These are phyloP conservation scores for Fistulinella cinereoalba DNA, from an alignment of 1,284 basidiomycete genomes.

Conservation along the genomic window DNA sequence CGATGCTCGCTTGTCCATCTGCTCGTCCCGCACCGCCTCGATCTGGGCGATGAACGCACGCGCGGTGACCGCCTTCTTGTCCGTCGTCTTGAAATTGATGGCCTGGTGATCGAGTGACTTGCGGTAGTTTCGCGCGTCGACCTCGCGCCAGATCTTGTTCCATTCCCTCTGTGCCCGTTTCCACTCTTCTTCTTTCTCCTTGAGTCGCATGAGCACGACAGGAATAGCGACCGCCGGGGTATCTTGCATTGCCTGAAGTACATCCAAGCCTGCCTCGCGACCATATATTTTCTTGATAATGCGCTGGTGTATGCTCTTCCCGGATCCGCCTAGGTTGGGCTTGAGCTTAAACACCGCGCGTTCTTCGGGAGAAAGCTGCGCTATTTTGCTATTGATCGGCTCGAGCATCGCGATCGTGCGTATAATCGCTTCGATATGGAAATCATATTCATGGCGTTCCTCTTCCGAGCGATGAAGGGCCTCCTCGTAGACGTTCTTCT, in stretches of 20 bases:
- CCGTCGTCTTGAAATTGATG: constrained; percentile 85
- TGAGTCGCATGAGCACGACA: constrained; percentile 87
- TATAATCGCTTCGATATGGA: constrained; percentile 96
- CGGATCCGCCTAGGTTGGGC: constrained; percentile 85
- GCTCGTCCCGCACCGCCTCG: constrained; percentile 85
- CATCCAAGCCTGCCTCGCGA: constrained; percentile 81
- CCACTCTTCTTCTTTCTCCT: constrained; percentile 99
- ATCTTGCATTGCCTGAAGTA: constrained; percentile 91
- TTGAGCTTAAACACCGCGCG: constrained; percentile 85
- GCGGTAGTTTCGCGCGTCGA: constrained; percentile 90
- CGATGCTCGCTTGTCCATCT: constrained; percentile 74
- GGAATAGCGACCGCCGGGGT: constrained; percentile 91
- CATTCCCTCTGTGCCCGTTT: constrained; percentile 98
- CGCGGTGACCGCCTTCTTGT: constrained; percentile 87
- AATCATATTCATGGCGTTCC: constrained; percentile 98
- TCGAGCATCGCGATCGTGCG: constrained; percentile 92
- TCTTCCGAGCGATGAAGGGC: constrained; percentile 97
- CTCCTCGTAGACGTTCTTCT: constrained; percentile 96
- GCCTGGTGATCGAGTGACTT: constrained; percentile 94
- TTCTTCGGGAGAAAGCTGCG: constrained; percentile 79
- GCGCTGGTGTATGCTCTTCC: constrained; percentile 90
- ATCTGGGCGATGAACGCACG: constrained; percentile 90
- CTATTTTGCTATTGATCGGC: constrained; percentile 88
- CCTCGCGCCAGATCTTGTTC: constrained; percentile 99
- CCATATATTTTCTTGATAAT: constrained; percentile 99